Conservation (phyloP, 257 asterid genomes). For the Capsicum rhomboideum region DNA sequence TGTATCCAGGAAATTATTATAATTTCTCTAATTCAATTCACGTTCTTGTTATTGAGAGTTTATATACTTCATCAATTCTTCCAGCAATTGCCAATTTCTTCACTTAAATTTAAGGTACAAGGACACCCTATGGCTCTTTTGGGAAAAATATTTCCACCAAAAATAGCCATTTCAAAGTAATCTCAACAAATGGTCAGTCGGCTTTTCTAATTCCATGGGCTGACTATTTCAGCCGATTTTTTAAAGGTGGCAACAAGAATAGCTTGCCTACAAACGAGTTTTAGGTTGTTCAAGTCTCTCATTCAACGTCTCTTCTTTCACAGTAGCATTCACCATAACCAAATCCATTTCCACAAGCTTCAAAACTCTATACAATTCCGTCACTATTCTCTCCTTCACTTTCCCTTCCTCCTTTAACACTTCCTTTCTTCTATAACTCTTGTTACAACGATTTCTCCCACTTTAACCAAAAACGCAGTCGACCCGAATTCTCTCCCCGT, state of each 20-base stretch:
- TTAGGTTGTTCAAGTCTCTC: conserved; percentile 70
- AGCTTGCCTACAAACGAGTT: conserved; percentile 84
- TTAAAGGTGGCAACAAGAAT: conserved; percentile 92
- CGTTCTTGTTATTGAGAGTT: background rate
- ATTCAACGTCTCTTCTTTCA: conserved; percentile 57
- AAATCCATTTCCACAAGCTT: conserved; percentile 87
- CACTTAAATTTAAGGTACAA: background rate
- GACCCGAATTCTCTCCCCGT: conserved; percentile 74
- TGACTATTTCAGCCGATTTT: too few relatives aligned
- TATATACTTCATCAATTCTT: background rate
- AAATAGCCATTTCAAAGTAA: too few relatives aligned
- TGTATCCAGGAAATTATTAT: background rate
- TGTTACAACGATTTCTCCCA: conserved; percentile 63
- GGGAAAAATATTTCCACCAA: too few relatives aligned
- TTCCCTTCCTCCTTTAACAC: conserved; percentile 68
- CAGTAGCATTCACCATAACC: conserved; percentile 80
- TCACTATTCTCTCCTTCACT: conserved; percentile 82
- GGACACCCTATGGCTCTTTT: too few relatives aligned
- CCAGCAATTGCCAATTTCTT: background rate
- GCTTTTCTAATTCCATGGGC: too few relatives aligned
- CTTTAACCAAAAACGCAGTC: conserved; percentile 44
- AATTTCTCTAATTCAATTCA: background rate
- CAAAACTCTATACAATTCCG: conserved; percentile 66
- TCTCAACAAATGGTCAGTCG: too few relatives aligned
- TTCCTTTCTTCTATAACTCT: conserved; percentile 66